Conservation (phyloP, 441 rosid genomes). For the Populus trichocarpa region DNA sequence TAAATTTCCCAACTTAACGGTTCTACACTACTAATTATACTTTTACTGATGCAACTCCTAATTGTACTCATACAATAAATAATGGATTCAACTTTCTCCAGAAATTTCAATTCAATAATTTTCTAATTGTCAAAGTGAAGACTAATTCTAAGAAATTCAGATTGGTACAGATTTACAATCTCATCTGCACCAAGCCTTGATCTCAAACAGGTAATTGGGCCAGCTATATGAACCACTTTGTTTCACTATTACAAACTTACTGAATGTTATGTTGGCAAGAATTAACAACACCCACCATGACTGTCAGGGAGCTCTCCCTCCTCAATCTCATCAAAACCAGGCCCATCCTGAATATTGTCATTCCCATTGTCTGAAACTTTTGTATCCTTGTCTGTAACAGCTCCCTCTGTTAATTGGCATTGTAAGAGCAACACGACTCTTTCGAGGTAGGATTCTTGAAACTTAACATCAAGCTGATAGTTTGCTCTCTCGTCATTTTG, state of each 20-base stretch:
- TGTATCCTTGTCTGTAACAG: conserved; percentile 60
- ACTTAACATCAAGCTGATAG: conserved; percentile 94
- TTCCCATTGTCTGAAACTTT: conserved; percentile 39
- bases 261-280: conserved; percentile 9
- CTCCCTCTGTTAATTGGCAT: conserved; percentile 91
- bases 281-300: conserved; percentile 57
- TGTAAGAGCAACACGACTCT: conserved; percentile 81
- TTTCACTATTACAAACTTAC: background rate
- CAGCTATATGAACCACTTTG: conserved; percentile 8
- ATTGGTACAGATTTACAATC: background rate
- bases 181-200: conserved; percentile 9
- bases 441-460: conserved; percentile 86
- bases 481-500: conserved; percentile 95
- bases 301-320: conserved; percentile 98
- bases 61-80: background rate
- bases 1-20: background rate
- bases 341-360: conserved; percentile 32
- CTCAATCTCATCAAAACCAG: conserved; percentile 69
- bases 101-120: background rate
- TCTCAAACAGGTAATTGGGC: background rate
- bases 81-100: background rate
- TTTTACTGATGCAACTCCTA: background rate
- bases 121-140: background rate
- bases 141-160: background rate
- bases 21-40: background rate